Evolutionary conservation across 306 rosid species (phyloP).

Genomic region (Sphenostylis stenocarpa): DNA sequence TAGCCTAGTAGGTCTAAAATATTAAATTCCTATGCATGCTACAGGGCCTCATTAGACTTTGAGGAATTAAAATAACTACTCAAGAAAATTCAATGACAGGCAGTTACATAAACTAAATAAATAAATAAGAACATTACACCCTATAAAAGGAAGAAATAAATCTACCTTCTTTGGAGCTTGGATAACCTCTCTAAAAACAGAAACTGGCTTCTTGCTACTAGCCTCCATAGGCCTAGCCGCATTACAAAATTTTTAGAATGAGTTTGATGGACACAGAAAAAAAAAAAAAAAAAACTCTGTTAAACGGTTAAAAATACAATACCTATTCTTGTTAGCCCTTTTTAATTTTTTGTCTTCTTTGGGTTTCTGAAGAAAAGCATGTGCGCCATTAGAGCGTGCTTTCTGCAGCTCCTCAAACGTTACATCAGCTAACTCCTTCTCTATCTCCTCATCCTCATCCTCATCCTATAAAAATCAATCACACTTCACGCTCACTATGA

Average conservation of each 20-base stretch:
- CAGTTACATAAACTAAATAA: background rate
- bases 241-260: slow-evolving; percentile 17
- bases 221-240: slow-evolving; percentile 85
- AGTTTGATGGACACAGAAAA: background rate
- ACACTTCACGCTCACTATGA: background rate
- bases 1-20: background rate
- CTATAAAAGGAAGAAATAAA: background rate
- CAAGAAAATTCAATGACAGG: background rate
- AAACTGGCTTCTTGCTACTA: slow-evolving; percentile 79
- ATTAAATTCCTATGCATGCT: background rate
- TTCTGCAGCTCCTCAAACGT: slow-evolving; percentile 84
- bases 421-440: slow-evolving; percentile 73
- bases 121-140: slow-evolving; percentile 1
- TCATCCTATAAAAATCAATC: slow-evolving; percentile 47
- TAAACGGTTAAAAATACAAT: background rate
- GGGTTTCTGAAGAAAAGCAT: slow-evolving; percentile 41
- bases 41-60: background rate
- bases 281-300: background rate
- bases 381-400: slow-evolving; percentile 77
- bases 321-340: slow-evolving; percentile 88
- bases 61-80: slow-evolving; percentile 2
- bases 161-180: slow-evolving; percentile 82
- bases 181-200: slow-evolving; percentile 66
- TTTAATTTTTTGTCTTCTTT: slow-evolving; percentile 50
- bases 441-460: slow-evolving; percentile 72